Conservation (phyloP, 257 asterid genomes). For the Solanum sitiens region DNA sequence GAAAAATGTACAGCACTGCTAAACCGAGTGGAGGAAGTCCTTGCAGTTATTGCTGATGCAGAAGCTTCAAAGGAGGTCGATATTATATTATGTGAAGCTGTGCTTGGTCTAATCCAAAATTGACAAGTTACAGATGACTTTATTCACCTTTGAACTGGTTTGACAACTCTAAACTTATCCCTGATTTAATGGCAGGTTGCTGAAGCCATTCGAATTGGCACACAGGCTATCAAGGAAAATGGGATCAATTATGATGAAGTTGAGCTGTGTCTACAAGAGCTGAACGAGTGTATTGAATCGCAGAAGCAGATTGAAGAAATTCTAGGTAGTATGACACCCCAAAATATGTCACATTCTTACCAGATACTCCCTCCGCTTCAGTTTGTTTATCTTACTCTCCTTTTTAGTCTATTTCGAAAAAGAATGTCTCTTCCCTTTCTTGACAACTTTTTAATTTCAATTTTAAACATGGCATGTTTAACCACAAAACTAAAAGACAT, state of each 20-base stretch:
- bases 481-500: neutral
- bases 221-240: constrained; percentile 50
- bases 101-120: neutral
- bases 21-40: constrained; percentile 71
- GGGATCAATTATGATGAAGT: constrained; percentile 52
- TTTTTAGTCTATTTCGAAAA: neutral
- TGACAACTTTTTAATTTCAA: neutral
- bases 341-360: neutral
- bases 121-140: neutral
- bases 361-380: neutral
- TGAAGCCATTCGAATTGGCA: constrained; percentile 63
- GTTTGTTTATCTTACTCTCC: neutral
- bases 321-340: constrained; percentile 29
- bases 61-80: constrained; percentile 79
- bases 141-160: neutral
- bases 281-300: constrained; percentile 49
- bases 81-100: neutral
- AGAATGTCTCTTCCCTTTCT: neutral
- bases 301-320: constrained; percentile 51
- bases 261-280: constrained; percentile 53
- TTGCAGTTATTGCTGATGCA: constrained; percentile 52
- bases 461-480: neutral
- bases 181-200: constrained; percentile 39
- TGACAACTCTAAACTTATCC: neutral
- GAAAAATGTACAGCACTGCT: constrained; percentile 55